Evolutionary conservation across 2,329 filamentous ascomycete species (phyloP).

Genomic region (Amphichorda felina): DNA sequence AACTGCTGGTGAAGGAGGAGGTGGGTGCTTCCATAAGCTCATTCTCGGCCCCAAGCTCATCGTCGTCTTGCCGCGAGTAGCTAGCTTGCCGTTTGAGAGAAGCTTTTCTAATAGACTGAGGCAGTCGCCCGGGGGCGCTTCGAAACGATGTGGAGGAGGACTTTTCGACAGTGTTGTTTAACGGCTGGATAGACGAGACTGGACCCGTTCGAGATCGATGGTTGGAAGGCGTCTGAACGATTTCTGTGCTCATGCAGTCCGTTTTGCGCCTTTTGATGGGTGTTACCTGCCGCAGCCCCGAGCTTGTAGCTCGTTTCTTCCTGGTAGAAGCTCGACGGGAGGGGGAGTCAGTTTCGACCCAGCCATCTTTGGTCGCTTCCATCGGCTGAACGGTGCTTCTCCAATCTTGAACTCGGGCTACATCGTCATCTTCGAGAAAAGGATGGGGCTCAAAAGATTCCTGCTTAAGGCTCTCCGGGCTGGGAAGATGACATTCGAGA

Average conservation of each 20-base stretch:
- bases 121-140: neutral
- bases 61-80: neutral
- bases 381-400: neutral
- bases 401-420: slow-evolving; percentile 2
- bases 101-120: no score
- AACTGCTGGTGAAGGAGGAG: neutral
- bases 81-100: no score
- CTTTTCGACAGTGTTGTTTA: no score
- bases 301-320: neutral
- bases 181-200: neutral
- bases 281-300: neutral
- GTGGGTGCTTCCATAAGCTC: neutral
- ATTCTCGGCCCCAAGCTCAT: neutral
- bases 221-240: neutral
- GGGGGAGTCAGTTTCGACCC: neutral
- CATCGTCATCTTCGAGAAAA: slow-evolving; percentile 6
- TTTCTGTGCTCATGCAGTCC: neutral
- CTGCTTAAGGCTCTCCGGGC: slow-evolving; percentile 10
- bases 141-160: neutral
- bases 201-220: neutral
- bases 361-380: neutral
- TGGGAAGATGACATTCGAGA: slow-evolving; percentile 7
- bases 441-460: slow-evolving; percentile 5
- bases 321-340: neutral
- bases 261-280: neutral